Evolutionary conservation across 1,284 basidiomycete species (phyloP).

Genomic region (Naganishia cerealis): DNA sequence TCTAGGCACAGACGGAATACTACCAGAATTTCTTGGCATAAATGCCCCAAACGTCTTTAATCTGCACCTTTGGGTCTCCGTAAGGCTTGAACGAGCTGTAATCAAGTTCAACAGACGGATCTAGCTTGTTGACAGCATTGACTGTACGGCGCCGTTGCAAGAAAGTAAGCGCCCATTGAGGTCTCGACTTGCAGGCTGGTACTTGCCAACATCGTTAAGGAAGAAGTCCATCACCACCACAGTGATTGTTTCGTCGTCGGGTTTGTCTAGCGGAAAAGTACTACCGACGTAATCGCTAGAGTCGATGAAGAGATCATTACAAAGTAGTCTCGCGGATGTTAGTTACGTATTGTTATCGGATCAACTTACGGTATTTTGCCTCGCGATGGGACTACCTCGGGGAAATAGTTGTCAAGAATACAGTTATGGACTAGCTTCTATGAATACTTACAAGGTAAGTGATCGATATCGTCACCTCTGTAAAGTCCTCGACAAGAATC

Average conservation of each 20-base stretch:
- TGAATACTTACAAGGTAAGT: constrained; percentile 47
- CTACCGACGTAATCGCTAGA: constrained; percentile 48
- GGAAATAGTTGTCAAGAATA: constrained; percentile 16
- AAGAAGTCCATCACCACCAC: constrained; percentile 53
- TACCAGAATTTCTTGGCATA: constrained; percentile 47
- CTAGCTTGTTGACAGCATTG: constrained; percentile 45
- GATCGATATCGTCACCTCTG: constrained; percentile 51
- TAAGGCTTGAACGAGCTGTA: constrained; percentile 46
- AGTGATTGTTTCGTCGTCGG: constrained; percentile 45
- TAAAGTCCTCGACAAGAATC: constrained; percentile 31
- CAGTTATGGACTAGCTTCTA: constrained; percentile 31
- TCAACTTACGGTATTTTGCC: constrained; percentile 39
- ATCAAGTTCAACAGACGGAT: constrained; percentile 40
- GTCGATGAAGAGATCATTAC: background rate
- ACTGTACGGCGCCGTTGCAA: background rate
- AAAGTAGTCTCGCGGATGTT: background rate
- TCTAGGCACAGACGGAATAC: background rate
- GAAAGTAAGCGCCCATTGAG: background rate
- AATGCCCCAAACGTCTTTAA: constrained; percentile 49
- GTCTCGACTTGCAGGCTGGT: background rate
- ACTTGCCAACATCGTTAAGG: constrained; percentile 51
- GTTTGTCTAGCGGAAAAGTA: constrained; percentile 43
- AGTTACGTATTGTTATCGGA: no score
- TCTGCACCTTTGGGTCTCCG: constrained; percentile 41
- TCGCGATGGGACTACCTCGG: constrained; percentile 1